Evolutionary conservation across 208 protist genomes (phyloP).

Genomic region (Sergeia podlipaevii): DNA sequence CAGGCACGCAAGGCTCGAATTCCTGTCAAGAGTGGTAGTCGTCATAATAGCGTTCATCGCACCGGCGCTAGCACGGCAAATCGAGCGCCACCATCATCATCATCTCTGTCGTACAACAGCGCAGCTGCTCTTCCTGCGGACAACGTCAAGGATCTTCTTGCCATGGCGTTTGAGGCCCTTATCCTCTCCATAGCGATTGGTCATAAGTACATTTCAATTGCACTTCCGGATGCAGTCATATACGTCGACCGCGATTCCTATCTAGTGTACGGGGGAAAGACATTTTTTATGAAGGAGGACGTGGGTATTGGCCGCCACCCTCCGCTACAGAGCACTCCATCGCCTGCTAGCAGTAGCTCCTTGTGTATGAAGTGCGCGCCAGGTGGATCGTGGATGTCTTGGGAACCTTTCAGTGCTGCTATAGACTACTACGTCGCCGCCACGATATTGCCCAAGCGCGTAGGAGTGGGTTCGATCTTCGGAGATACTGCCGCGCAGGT

Average conservation of each 20-base stretch:
- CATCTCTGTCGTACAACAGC: too few relatives aligned
- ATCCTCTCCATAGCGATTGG: slow-evolving; percentile 20
- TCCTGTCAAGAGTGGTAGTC: neutral
- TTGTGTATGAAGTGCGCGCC: slow-evolving; percentile 7
- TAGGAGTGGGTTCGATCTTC: neutral
- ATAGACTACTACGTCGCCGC: slow-evolving; percentile 9
- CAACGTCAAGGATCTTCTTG: neutral
- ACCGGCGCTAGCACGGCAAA: slow-evolving; percentile 25
- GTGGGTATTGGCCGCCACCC: slow-evolving; percentile 1
- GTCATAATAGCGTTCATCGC: slow-evolving; percentile 26
- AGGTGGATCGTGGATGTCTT: slow-evolving; percentile 26
- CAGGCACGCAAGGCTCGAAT: neutral
- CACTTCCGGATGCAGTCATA: slow-evolving; percentile 24
- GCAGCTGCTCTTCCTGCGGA: too few relatives aligned
- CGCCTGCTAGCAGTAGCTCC: neutral
- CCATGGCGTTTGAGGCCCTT: neutral
- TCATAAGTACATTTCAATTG: slow-evolving; percentile 9
- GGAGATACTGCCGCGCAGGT: neutral
- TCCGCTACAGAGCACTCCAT: neutral
- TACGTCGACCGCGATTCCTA: slow-evolving; percentile 23
- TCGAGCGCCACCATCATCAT: neutral
- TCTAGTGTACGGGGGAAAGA: slow-evolving; percentile 8
- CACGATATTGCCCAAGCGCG: neutral
- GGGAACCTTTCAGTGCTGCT: slow-evolving; percentile 3
- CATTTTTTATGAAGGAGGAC: slow-evolving; percentile 14